These are phyloP conservation scores for Mycena filopes DNA, from an alignment of 768 basidiomycete species.

Conservation along the genomic window DNA sequence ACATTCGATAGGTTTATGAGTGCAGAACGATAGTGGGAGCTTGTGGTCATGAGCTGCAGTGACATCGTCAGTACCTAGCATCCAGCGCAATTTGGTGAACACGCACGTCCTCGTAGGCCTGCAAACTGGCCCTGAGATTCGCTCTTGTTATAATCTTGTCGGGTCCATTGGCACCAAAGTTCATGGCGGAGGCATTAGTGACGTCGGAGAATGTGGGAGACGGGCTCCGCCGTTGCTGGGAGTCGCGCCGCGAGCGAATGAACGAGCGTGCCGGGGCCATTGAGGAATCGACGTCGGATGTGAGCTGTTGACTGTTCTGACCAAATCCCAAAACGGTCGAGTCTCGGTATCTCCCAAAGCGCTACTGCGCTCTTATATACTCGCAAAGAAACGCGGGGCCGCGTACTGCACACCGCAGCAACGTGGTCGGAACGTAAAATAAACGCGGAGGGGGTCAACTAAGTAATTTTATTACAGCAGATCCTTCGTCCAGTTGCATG, in stretches of 20 bases:
- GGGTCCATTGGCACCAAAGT: constrained; percentile 80
- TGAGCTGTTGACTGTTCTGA: not conserved
- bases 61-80: not conserved
- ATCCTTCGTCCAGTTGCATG: not conserved
- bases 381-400: too few relatives aligned
- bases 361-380: not conserved
- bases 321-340: too few relatives aligned
- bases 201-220: constrained; percentile 88
- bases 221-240: constrained; percentile 61
- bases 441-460: not conserved
- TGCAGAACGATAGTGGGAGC: constrained; percentile 83
- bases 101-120: constrained; percentile 84
- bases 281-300: constrained; percentile 17
- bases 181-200: constrained; percentile 81
- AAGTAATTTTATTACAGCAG: not conserved
- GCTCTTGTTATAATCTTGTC: constrained; percentile 85
- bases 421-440: constrained; percentile 2
- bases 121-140: constrained; percentile 80
- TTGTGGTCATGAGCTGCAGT: constrained; percentile 75
- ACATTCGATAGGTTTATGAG: constrained; percentile 84
- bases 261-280: constrained; percentile 43
- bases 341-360: too few relatives aligned
- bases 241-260: constrained; percentile 59
- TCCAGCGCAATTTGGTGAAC: constrained; percentile 6
- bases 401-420: too few relatives aligned